Percentiles rank a stretch among this genome's conserved stretches.
These are phyloP conservation scores for Fusarium pseudonygamai DNA, from an alignment of 2,329 filamentous ascomycete species.

Conservation along the genomic window DNA sequence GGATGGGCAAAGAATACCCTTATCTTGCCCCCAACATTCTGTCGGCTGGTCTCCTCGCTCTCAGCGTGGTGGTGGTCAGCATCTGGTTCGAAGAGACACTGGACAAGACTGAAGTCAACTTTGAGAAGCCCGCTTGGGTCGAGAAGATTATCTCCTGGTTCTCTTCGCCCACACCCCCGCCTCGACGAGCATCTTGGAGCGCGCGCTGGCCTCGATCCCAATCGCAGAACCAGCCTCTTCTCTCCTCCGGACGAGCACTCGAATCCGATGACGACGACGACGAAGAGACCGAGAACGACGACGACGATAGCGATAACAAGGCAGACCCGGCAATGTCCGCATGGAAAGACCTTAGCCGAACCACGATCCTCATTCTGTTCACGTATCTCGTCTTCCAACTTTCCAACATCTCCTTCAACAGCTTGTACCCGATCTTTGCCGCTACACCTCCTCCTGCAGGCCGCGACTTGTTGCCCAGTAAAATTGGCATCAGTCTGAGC, in stretches of 20 bases:
- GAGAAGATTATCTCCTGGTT: slow-evolving; percentile 45
- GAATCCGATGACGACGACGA: slow-evolving; percentile 6
- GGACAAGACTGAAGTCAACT: slow-evolving; percentile 44
- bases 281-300: no score
- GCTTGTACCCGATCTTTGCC: slow-evolving; percentile 92
- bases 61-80: slow-evolving; percentile 78
- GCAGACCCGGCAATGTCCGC: slow-evolving; percentile 42
- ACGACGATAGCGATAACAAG: slow-evolving; percentile 34
- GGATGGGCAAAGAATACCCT: slow-evolving; percentile 71
- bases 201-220: slow-evolving; percentile 50
- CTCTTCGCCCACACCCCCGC: slow-evolving; percentile 24
- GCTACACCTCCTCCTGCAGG: slow-evolving; percentile 79
- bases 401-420: slow-evolving; percentile 94
- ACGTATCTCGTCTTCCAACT: slow-evolving; percentile 96
- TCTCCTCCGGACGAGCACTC: slow-evolving; percentile 33
- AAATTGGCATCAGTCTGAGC: slow-evolving; percentile 86
- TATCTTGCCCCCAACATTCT: slow-evolving; percentile 88
- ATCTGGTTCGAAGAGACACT: slow-evolving; percentile 87
- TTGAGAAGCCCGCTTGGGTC: slow-evolving; percentile 49
- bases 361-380: slow-evolving; percentile 81
- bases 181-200: slow-evolving; percentile 50
- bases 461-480: slow-evolving; percentile 76
- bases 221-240: slow-evolving; percentile 43
- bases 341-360: slow-evolving; percentile 73
- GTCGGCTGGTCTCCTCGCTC: slow-evolving; percentile 74